These are phyloP conservation scores for Calonectria montana DNA, from an alignment of 2,329 filamentous ascomycete species.

Conservation along the genomic window DNA sequence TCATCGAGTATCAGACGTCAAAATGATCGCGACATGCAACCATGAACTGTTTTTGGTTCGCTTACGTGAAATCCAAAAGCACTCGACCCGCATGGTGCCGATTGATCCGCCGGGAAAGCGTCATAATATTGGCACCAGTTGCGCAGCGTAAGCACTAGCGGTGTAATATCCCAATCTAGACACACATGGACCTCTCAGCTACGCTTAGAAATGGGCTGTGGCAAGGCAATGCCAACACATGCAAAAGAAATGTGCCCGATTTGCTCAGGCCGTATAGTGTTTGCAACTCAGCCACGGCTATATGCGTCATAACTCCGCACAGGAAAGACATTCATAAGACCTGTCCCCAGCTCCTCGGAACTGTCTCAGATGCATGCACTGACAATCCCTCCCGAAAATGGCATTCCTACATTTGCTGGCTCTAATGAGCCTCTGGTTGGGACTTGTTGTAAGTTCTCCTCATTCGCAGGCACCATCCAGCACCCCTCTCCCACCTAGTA, in stretches of 20 bases:
- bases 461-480: constrained; percentile 14
- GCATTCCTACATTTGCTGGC: constrained; percentile 21
- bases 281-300: not conserved
- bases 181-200: not conserved
- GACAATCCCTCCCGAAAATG: constrained; percentile 19
- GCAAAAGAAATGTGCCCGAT: not conserved
- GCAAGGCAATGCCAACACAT: not conserved
- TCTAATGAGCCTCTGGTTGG: constrained; percentile 31
- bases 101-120: not conserved
- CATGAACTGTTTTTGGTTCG: not conserved
- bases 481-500: constrained; percentile 29
- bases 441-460: constrained; percentile 19
- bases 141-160: not conserved
- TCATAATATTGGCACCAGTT: not conserved
- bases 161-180: too few relatives aligned
- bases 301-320: not conserved
- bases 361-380: not conserved
- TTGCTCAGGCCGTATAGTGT: too few relatives aligned
- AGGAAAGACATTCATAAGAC: not conserved
- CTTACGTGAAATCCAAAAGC: not conserved
- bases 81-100: not conserved
- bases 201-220: not conserved
- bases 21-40: too few relatives aligned
- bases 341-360: not conserved
- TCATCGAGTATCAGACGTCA: not conserved